Base-by-base conservation (phyloP, 129 eudicot genomes). In the Centrapalus pauciflorus region DNA sequence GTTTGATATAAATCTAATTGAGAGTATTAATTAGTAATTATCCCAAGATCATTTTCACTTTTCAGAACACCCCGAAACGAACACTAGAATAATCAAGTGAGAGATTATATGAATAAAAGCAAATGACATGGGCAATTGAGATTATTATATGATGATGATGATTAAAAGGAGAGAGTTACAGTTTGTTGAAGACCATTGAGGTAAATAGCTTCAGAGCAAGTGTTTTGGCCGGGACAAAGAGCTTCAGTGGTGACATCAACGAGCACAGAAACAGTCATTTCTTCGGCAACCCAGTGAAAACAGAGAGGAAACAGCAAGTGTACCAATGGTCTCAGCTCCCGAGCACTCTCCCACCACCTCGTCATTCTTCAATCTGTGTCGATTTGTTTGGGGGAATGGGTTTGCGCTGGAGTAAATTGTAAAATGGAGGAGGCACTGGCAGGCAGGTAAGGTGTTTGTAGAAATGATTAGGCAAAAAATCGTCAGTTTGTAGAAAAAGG, bases 101-200 rank as follows among this genome's bases (percentile, higher is more conserved):
- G n/a, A 17, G 65, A 10, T 32, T 0, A 7, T 30, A 8, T 17
- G 65, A 30, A n/a, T 14, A 33, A 30, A 45, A 45, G 4, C 51
- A 7, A 16, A 11, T 48, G 67, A 20, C 23, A 56, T n/a, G 8
- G 26, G 23, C 46, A 40, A 20, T 14, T 11, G 11, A 27, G 3
- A 2, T 61, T 17, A 13, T 24, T 25, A 23, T 27, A 54, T 4
- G n/a, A 25, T 19, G 32, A 27, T 7, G 34, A 63, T 12, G 57
- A 55, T 69, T 19, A 70, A 8, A 59, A 24, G 25, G 10, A 48
- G 40, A 57, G 16, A 30, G 43, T 6, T 63, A 87, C 97, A 54
- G 90, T 87, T 76, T 90, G 97, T 58, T 90, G 97, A 77, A 90
- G 78, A 19, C 97, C 97, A 69, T 87, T 90, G 74, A 90, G 77